Conservation (phyloP, 108 stramenopile genomes). For the Nitzschia sp. region DNA sequence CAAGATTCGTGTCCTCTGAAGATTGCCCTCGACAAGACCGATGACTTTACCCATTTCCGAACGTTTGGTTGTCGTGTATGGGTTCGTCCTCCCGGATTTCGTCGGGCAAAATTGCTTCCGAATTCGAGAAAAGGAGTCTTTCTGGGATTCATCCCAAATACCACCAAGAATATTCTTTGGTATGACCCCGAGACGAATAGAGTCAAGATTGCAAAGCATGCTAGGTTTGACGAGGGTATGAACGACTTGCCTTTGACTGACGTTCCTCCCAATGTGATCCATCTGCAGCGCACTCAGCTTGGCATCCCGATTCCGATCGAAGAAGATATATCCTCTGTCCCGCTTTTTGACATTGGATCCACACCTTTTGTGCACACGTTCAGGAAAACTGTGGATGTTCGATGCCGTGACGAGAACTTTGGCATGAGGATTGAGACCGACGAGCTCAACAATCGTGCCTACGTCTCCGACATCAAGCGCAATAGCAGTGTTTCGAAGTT, state of each 20-base stretch:
- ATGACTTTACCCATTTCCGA: conserved; percentile 21
- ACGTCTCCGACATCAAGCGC: neutral
- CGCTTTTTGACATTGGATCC: neutral
- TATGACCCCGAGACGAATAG: conserved; percentile 13
- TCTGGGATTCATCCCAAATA: conserved; percentile 22
- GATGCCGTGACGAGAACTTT: neutral
- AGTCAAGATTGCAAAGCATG: conserved; percentile 39
- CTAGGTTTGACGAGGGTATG: no score
- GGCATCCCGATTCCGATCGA: neutral
- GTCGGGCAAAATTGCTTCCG: conserved; percentile 7
- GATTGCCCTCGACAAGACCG: neutral
- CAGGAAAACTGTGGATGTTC: neutral
- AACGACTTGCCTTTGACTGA: conserved; percentile 29
- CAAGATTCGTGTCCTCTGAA: conserved; percentile 2
- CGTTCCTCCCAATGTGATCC: conserved; percentile 21
- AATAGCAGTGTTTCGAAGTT: neutral
- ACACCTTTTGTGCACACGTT: neutral
- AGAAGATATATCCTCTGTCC: neutral
- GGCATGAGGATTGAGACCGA: neutral
- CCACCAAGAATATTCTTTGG: conserved; percentile 28
- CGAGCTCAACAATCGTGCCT: neutral
- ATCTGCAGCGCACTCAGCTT: neutral
- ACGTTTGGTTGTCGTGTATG: no score
- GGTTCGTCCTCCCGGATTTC: conserved; percentile 16
- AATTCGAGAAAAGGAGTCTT: conserved; percentile 32